Base-by-base conservation (phyloP, 2,329 filamentous ascomycete genomes). In the Xylaria sp. region DNA sequence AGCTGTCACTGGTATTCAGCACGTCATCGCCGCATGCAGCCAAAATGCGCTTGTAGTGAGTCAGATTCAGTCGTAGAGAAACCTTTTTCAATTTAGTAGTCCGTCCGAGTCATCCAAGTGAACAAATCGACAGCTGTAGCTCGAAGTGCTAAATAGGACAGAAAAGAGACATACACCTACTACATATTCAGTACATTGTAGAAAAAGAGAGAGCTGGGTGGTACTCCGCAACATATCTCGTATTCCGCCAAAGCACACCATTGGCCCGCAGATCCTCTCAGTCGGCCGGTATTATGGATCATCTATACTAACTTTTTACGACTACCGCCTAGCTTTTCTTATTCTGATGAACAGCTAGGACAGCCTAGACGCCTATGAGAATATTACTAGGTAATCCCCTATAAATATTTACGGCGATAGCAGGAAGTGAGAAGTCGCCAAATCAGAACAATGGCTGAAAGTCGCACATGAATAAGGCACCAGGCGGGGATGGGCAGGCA, bases 241-340 rank as follows among this genome's bases (percentile, higher is more conserved):
- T 67, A 67, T 67, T 67, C 56, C 47, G 39, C n/a, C 22, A 27
- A 47, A 56, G 22, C 39, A 33, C 47, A 29, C 42, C n/a, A 56
- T 47, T 55, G 47, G 25, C 42, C 45, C 17, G 57, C 38, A 47
- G 61, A 60, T 57, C 65, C 38, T 65, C 22, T 45, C 45, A 42
- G 29, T 38, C 55, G 36, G 62, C 58, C 64, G 42, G 56, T 60
- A 60, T 55, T 57, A 47, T 60, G 57, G 65, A n/a, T 22, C 31
- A 15, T 49, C 22, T 42, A 33, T 17, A 6, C 38, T 50, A 15
- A 29, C 9, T 22, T 51, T 9, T 50, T 15, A 36, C 6, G 6
- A n/a, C 54, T n/a, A 6, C 15, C 33, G 10, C 22, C 13, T 5
- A 22, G 27, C 36, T 53, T 13, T 44, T n/a, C 5, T 44, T 33